These are phyloP conservation scores for Pseudogymnoascus sp. DNA, from an alignment of 2,329 filamentous ascomycete species.

Conservation along the genomic window DNA sequence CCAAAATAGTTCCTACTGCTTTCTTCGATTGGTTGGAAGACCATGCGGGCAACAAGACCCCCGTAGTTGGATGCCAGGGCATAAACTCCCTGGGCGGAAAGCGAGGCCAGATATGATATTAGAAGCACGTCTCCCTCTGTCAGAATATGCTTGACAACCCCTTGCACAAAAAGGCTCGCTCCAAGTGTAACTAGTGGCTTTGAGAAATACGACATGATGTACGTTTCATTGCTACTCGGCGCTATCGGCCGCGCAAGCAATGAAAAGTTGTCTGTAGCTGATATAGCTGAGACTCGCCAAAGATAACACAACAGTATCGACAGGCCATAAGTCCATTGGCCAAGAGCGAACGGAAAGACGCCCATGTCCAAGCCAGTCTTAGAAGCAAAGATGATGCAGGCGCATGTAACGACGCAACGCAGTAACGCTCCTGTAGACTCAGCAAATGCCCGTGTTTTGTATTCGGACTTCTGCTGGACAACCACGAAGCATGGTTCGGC, in stretches of 20 bases:
- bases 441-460: constrained; percentile 71
- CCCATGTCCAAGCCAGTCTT: constrained; percentile 50
- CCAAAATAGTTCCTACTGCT: constrained; percentile 86
- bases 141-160: constrained; percentile 81
- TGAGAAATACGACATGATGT: constrained; percentile 47
- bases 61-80: constrained; percentile 93
- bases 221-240: constrained; percentile 22
- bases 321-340: constrained; percentile 70
- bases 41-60: constrained; percentile 74
- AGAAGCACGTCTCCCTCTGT: constrained; percentile 93
- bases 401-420: constrained; percentile 70
- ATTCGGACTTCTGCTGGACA: constrained; percentile 73
- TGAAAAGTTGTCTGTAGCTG: constrained; percentile 57
- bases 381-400: constrained; percentile 58
- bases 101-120: constrained; percentile 67
- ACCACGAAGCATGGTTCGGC: constrained; percentile 87
- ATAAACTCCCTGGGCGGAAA: constrained; percentile 82
- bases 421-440: constrained; percentile 76
- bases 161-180: constrained; percentile 79
- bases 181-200: constrained; percentile 63
- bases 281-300: constrained; percentile 50
- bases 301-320: constrained; percentile 65
- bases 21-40: constrained; percentile 95
- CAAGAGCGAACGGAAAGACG: constrained; percentile 80
- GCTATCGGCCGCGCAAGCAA: constrained; percentile 47